These are phyloP conservation scores for Petunia secreta DNA, from an alignment of 257 asterid species.

Conservation along the genomic window DNA sequence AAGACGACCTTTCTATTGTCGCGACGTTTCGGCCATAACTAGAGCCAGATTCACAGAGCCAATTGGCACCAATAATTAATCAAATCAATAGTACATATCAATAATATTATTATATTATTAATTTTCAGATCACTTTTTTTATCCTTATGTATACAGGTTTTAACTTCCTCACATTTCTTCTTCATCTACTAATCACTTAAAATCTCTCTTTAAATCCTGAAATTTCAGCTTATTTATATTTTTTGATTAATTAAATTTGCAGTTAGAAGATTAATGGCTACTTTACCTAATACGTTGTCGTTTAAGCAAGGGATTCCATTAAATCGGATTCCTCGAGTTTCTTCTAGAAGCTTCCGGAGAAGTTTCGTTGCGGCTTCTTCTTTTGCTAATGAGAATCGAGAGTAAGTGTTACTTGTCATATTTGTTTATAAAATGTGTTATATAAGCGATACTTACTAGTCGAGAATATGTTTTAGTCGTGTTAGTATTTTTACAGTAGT, in stretches of 20 bases:
- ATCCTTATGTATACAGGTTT: conserved; percentile 30
- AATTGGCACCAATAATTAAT: conserved; percentile 12
- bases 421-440: too few species aligned
- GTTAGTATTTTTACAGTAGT: too few species aligned
- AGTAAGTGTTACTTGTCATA: conserved; percentile 44
- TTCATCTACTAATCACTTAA: background rate
- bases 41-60: background rate
- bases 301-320: conserved; percentile 68
- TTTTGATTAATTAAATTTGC: conserved; percentile 31
- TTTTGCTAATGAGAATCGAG: conserved; percentile 84
- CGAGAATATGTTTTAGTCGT: too few species aligned
- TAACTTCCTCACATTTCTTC: background rate
- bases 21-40: background rate
- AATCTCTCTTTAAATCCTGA: background rate
- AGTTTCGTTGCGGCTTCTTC: conserved; percentile 67
- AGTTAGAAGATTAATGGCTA: conserved; percentile 53
- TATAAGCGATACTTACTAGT: too few species aligned
- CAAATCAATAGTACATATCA: background rate
- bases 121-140: background rate
- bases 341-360: conserved; percentile 54
- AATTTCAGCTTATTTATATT: conserved; percentile 18
- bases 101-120: too few species aligned
- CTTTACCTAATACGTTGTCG: conserved; percentile 53
- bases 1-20: background rate
- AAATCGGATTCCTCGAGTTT: conserved; percentile 44